Percentiles rank a stretch among this genome's conserved stretches.
Evolutionary conservation across 1,139 yeast genomes (phyloP).

Genomic region (Geotrichum klebahnii): DNA sequence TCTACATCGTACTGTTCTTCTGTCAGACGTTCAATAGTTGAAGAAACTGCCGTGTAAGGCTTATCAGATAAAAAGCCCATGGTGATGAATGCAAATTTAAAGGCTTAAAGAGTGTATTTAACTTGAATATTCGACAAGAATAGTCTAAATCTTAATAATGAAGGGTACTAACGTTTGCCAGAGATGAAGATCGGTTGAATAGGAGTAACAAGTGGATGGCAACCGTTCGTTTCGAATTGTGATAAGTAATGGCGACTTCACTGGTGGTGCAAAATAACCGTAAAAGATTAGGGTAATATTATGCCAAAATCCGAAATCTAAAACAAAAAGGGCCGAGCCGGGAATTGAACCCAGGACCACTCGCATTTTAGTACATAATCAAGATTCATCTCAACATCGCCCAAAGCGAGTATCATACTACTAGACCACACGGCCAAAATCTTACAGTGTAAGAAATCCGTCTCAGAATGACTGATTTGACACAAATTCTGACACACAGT

Average conservation of each 20-base stretch:
- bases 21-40: conserved; percentile 47
- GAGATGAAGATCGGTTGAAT: no score
- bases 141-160: background rate
- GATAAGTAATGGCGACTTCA: no score
- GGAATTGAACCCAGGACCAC: conserved; percentile 40
- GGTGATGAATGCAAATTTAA: background rate
- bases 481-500: no score
- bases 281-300: background rate
- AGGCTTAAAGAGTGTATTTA: conserved; percentile 3
- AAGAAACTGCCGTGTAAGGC: conserved; percentile 51
- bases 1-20: conserved; percentile 41
- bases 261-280: background rate
- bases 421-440: no score
- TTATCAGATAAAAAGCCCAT: conserved; percentile 43
- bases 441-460: no score
- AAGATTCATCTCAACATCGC: no score
- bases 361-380: no score
- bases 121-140: background rate
- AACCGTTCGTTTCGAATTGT: no score
- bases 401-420: conserved; percentile 26
- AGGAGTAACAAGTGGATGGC: no score
- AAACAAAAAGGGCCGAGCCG: conserved; percentile 35
- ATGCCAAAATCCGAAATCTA: background rate
- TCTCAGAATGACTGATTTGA: no score
- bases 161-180: background rate